phyloP scores from a whole-genome alignment of 1,284 basidiomycete genomes.

The Moniliella sp. region DNA sequence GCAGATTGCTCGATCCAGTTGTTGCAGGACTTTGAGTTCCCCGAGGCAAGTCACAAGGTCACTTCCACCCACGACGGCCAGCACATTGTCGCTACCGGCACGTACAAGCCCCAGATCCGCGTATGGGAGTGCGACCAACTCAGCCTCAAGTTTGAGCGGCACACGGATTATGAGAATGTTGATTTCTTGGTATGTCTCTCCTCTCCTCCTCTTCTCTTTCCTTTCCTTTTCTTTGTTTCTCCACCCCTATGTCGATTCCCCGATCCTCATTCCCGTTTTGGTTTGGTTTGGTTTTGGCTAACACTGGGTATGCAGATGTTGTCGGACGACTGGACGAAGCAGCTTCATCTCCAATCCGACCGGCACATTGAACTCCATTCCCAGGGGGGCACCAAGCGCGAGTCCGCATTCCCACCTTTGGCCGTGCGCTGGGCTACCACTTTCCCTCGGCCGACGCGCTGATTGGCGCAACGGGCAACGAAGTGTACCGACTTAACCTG shows the following conservation, averaged over 20 bases:
- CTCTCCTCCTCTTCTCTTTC: neutral
- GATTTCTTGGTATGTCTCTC: constrained; percentile 79
- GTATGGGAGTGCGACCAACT: constrained; percentile 88
- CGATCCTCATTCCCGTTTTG: neutral
- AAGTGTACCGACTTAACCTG: constrained; percentile 80
- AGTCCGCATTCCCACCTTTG: constrained; percentile 78
- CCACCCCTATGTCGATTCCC: neutral
- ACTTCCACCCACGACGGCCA: constrained; percentile 75
- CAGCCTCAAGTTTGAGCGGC: constrained; percentile 80
- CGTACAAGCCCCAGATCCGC: constrained; percentile 90
- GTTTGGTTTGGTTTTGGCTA: too few species aligned
- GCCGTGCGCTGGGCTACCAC: constrained; percentile 72
- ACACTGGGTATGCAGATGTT: constrained; percentile 60
- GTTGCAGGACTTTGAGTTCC: constrained; percentile 76
- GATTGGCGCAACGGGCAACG: constrained; percentile 53
- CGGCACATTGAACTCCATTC: constrained; percentile 84
- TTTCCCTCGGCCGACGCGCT: constrained; percentile 61
- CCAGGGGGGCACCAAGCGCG: constrained; percentile 80
- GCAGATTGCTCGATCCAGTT: too few species aligned
- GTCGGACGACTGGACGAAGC: constrained; percentile 96
- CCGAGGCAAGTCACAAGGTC: constrained; percentile 77
- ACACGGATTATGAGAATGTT: constrained; percentile 86
- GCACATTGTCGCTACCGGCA: constrained; percentile 78
- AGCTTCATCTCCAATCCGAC: constrained; percentile 84
- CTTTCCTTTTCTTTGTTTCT: neutral